Base-by-base conservation (phyloP, 2,329 filamentous ascomycete species). In the Penicillium sclerotiorum region DNA sequence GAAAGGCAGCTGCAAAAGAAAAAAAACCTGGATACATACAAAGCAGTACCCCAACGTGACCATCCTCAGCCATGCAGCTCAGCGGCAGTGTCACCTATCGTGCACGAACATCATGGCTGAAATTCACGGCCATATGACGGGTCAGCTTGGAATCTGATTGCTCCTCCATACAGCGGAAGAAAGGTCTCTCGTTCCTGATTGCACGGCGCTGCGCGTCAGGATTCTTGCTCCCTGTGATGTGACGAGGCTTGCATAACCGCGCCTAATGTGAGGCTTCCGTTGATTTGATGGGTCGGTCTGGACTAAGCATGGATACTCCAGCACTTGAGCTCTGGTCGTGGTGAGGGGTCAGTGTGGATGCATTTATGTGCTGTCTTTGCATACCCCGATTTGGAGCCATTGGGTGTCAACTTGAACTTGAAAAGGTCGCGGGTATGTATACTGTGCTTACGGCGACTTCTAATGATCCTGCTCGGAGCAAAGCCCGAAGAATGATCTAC, bases 111-210 rank as follows among this genome's bases (percentile, higher is more conserved):
- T 50, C 42, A 50, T 50, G 47, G 18, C 9, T 11, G n/a, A 18
- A 54, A 51, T 63, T 62, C 63, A 66, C 64, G 63, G 64, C 64
- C 51, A 66, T 65, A 52, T 67, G 63, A 67, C 63, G 58, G 37
- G 55, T 65, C 61, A 51, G 30, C 27, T 32, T 37, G n/a, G n/a
- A n/a, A 32, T 52, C 20, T 30, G 17, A 17, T 20, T 28, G 22
- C 9, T 17, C n/a, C 25, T 27, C 13, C 2, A 28, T 28, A 9
- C 25, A 8, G 25, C 25, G 25, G n/a, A n/a, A n/a, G n/a, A n/a
- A n/a, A n/a, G n/a, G n/a, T n/a, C n/a, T n/a, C n/a, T n/a, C n/a
- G n/a, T 13, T 27, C 25, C 3, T 28, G 25, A 39, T 27, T 38
- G 27, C 7, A 12, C 45, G 25, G 30, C 36, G 8, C n/a, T 12